Evolutionary conservation across 441 rosid species (phyloP).

Genomic region (Pelargonium australe): DNA sequence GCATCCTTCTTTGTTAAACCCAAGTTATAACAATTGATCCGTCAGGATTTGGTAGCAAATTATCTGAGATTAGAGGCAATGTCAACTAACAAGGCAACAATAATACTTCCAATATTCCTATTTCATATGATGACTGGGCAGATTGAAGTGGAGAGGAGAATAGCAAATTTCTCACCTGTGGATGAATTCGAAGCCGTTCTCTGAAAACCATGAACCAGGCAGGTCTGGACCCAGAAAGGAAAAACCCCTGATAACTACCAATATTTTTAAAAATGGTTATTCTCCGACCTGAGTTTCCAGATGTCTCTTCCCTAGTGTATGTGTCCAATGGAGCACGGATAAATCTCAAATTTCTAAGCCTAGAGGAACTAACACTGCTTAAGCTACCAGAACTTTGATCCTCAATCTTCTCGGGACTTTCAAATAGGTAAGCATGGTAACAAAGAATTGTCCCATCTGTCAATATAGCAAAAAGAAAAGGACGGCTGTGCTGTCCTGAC

Average conservation of each 20-base stretch:
- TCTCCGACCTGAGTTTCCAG: constrained; percentile 57
- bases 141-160: constrained; percentile 5
- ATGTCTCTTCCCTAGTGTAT: constrained; percentile 67
- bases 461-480: constrained; percentile 82
- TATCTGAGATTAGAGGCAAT: not conserved
- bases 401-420: constrained; percentile 59
- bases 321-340: constrained; percentile 64
- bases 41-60: not conserved
- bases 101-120: not conserved
- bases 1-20: not conserved
- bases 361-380: constrained; percentile 50
- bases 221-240: constrained; percentile 92
- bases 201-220: constrained; percentile 96
- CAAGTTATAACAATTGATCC: not conserved
- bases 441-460: constrained; percentile 92
- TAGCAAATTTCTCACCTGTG: constrained; percentile 59
- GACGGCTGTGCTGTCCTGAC: constrained; percentile 80
- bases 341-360: constrained; percentile 83
- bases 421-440: constrained; percentile 89
- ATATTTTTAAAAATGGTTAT: constrained; percentile 81
- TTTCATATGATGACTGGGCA: not conserved
- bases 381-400: constrained; percentile 41
- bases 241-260: constrained; percentile 80
- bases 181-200: constrained; percentile 86
- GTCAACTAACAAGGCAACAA: not conserved